Evolutionary conservation across 768 basidiomycete species (phyloP).

Genomic region (Hericium coralloides): DNA sequence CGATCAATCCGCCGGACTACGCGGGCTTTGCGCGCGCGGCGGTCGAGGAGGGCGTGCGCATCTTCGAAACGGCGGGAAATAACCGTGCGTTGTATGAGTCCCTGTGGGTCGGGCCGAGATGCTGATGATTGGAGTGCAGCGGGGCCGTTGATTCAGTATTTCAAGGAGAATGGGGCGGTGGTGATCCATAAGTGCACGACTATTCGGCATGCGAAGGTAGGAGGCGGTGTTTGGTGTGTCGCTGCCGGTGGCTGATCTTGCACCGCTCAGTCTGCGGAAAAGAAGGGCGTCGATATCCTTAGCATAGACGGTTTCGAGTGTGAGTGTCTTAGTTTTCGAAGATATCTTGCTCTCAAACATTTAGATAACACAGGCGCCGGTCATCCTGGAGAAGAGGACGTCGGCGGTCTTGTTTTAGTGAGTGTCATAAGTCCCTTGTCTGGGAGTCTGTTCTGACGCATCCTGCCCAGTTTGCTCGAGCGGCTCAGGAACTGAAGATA

Average conservation of each 20-base stretch:
- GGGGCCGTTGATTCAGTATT: slow-evolving; percentile 66
- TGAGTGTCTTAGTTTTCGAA: slow-evolving; percentile 21
- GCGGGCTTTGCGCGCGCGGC: slow-evolving; percentile 74
- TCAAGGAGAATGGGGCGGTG: slow-evolving; percentile 69
- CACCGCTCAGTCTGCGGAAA: slow-evolving; percentile 44
- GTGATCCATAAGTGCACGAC: slow-evolving; percentile 91
- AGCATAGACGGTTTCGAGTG: slow-evolving; percentile 93
- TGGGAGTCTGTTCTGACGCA: background rate
- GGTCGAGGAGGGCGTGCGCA: slow-evolving; percentile 77
- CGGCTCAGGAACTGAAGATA: slow-evolving; percentile 71
- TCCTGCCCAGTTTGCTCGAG: slow-evolving; percentile 64
- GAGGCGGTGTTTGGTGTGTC: background rate
- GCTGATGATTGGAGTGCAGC: slow-evolving; percentile 33
- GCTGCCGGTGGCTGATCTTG: background rate
- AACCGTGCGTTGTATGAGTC: slow-evolving; percentile 48
- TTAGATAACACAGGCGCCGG: slow-evolving; percentile 59
- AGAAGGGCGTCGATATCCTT: slow-evolving; percentile 75
- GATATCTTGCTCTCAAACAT: no score
- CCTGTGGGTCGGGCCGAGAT: background rate
- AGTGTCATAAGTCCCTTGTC: background rate
- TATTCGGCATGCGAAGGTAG: slow-evolving; percentile 75
- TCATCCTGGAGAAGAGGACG: slow-evolving; percentile 92
- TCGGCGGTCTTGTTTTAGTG: slow-evolving; percentile 80
- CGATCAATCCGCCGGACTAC: slow-evolving; percentile 88
- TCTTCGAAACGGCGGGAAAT: slow-evolving; percentile 92